Evolutionary conservation across 1,139 yeast genomes (phyloP).

Genomic region (Geotrichum carabidarum): DNA sequence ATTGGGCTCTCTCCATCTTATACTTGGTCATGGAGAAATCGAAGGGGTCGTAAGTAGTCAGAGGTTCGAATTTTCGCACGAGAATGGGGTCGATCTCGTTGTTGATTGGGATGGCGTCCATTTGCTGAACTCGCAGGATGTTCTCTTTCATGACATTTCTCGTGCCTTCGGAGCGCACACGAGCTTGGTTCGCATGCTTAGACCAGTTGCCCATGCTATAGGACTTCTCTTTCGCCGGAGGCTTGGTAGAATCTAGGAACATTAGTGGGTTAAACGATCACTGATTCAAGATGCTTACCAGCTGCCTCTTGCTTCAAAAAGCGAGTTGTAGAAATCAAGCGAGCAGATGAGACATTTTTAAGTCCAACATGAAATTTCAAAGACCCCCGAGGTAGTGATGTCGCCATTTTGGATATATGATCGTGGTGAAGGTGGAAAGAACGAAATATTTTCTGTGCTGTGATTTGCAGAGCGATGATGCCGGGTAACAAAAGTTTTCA

Average conservation of each 20-base stretch:
- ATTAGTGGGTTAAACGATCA: neutral
- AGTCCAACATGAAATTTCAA: neutral
- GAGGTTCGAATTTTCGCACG: conserved; percentile 26
- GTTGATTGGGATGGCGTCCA: conserved; percentile 1
- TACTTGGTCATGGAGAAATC: conserved; percentile 31
- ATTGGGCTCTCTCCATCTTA: conserved; percentile 23
- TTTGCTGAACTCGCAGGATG: neutral
- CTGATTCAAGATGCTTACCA: neutral
- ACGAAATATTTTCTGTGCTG: conserved; percentile 1
- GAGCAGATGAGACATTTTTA: neutral
- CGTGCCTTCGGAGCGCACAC: neutral
- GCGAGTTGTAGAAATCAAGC: neutral
- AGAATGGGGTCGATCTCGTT: conserved; percentile 27
- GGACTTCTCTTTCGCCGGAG: neutral
- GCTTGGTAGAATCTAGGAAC: neutral
- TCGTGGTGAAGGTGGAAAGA: neutral
- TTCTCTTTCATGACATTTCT: neutral
- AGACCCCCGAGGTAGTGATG: neutral
- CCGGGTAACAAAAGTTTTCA: conserved; percentile 4
- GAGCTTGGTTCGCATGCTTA: neutral
- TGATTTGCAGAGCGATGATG: neutral
- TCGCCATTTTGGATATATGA: neutral
- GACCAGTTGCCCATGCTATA: neutral
- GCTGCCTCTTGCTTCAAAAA: neutral
- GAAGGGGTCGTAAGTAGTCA: conserved; percentile 32